A percentile compares a stretch with the other conserved stretches of the same genome.
Conservation (phyloP, 352 stramenopile species). For the Pythium rishiriense region DNA sequence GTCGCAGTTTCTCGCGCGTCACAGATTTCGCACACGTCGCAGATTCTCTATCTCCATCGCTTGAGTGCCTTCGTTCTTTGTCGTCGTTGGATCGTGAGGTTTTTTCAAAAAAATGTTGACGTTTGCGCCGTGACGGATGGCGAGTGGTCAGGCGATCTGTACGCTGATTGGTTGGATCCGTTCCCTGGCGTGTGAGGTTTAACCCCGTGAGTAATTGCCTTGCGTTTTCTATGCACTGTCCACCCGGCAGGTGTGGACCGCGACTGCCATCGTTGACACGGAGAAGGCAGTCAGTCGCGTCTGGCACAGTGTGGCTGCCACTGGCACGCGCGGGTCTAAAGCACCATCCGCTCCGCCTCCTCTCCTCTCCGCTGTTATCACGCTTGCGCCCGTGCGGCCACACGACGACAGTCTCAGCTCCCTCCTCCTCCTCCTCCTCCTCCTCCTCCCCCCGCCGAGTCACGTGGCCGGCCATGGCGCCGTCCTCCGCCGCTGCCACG, state of each 20-base stretch:
- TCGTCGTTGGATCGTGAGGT: slow-evolving; percentile 16
- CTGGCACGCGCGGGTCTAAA: too few relatives aligned
- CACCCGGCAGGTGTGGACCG: neutral
- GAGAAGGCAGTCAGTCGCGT: neutral
- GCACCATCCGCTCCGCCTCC: neutral
- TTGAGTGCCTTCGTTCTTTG: slow-evolving; percentile 6
- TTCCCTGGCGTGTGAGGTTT: slow-evolving; percentile 6
- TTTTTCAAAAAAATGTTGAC: neutral
- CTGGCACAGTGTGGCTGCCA: neutral
- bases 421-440: slow-evolving; percentile 1
- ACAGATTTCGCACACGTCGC: slow-evolving; percentile 7
- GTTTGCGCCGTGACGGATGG: neutral
- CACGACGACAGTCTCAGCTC: slow-evolving; percentile 7
- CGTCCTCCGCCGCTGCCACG: neutral
- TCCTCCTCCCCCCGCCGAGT: too few relatives aligned
- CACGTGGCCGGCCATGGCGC: too few relatives aligned
- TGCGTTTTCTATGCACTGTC: slow-evolving; percentile 13
- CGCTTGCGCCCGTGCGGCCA: slow-evolving; percentile 1
- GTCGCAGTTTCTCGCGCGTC: neutral
- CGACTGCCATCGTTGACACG: neutral
- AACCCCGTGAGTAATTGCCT: slow-evolving; percentile 10
- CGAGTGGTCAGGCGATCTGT: neutral
- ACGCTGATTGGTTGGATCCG: neutral
- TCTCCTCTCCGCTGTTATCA: neutral
- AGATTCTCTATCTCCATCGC: slow-evolving; percentile 2